These are phyloP conservation scores for Teunomyces lycoperdinae DNA, from an alignment of 805 yeast species.

Conservation along the genomic window DNA sequence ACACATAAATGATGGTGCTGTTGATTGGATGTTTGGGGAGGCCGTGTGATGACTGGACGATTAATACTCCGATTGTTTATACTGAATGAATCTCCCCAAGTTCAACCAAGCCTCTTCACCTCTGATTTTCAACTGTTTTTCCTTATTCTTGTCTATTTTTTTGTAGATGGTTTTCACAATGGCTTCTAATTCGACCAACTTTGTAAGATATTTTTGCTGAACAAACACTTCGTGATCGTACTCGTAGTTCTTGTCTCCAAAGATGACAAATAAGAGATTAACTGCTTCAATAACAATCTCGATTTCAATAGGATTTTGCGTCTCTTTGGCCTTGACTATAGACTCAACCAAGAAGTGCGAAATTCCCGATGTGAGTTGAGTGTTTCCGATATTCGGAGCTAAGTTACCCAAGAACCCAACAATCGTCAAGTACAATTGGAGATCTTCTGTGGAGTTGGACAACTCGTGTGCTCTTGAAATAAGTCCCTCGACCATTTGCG, in stretches of 20 bases:
- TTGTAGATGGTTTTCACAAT: conserved; percentile 54
- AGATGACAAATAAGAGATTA: conserved; percentile 71
- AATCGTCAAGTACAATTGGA: conserved; percentile 25
- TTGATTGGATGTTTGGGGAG: no score
- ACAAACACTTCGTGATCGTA: conserved; percentile 74
- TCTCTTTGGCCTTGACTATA: conserved; percentile 6
- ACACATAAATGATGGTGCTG: neutral
- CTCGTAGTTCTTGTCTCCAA: conserved; percentile 64
- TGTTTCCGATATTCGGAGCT: conserved; percentile 45
- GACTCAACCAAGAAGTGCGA: conserved; percentile 28
- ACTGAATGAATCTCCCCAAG: conserved; percentile 71
- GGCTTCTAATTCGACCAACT: conserved; percentile 43
- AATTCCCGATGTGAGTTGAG: conserved; percentile 43
- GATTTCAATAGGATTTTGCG: conserved; percentile 15
- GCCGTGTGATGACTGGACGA: neutral
- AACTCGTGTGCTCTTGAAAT: conserved; percentile 13
- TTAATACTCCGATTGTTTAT: conserved; percentile 46
- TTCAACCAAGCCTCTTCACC: conserved; percentile 69
- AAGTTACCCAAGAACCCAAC: conserved; percentile 54
- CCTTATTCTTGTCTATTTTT: conserved; percentile 62
- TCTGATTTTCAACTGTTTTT: conserved; percentile 52
- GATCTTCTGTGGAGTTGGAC: conserved; percentile 3
- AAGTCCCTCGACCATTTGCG: conserved; percentile 24
- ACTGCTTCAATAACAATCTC: conserved; percentile 56
- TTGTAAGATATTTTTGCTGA: conserved; percentile 41